phyloP scores from a whole-genome alignment of 1,139 yeast genomes.

The Geotrichum klebahnii region DNA sequence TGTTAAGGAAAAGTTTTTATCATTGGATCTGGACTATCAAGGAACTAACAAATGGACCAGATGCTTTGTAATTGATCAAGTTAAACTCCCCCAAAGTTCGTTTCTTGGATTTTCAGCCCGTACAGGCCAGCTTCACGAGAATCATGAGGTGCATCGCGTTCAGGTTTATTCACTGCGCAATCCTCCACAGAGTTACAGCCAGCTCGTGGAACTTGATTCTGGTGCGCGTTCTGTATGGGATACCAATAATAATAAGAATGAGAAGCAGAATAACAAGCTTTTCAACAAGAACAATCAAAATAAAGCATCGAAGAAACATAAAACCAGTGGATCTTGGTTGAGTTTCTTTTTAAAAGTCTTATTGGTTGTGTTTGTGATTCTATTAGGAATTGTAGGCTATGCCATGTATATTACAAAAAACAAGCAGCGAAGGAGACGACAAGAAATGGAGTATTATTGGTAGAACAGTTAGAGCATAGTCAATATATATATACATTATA shows the following conservation, averaged over 20 bases:
- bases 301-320: slow-evolving; percentile 45
- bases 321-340: slow-evolving; percentile 37
- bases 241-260: slow-evolving; percentile 15
- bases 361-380: slow-evolving; percentile 35
- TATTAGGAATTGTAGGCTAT: slow-evolving; percentile 47
- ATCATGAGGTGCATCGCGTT: slow-evolving; percentile 41
- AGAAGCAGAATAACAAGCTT: neutral
- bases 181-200: slow-evolving; percentile 36
- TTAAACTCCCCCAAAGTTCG: slow-evolving; percentile 37
- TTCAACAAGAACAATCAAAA: neutral
- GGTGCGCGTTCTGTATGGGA: slow-evolving; percentile 5
- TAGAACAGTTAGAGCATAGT: too few species aligned
- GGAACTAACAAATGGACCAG: slow-evolving; percentile 59
- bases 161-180: slow-evolving; percentile 33
- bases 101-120: slow-evolving; percentile 75
- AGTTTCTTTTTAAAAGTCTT: slow-evolving; percentile 35
- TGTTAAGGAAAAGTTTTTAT: slow-evolving; percentile 59
- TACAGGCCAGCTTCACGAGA: slow-evolving; percentile 69
- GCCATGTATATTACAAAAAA: slow-evolving; percentile 49
- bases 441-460: slow-evolving; percentile 12
- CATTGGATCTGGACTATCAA: slow-evolving; percentile 63
- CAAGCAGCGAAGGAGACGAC: slow-evolving; percentile 11
- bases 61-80: slow-evolving; percentile 59
- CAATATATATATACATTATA: neutral
- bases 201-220: slow-evolving; percentile 34